Percentiles rank a stretch among this genome's conserved stretches.
phyloP scores from a whole-genome alignment of 2,329 filamentous ascomycete species.

The Colletotrichum sidae region DNA sequence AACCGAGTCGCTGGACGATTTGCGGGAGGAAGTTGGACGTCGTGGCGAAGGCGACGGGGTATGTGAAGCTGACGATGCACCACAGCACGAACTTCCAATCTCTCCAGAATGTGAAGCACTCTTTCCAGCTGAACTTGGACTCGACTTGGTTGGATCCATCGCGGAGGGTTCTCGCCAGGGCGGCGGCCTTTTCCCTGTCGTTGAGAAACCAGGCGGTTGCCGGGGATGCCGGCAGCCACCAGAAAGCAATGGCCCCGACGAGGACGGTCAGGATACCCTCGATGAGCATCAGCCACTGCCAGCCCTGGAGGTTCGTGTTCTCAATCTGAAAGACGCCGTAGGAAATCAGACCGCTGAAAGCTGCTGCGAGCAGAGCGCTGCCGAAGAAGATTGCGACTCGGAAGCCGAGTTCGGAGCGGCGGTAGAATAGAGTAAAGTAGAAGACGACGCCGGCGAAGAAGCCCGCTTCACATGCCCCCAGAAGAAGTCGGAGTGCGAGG shows the following conservation, averaged over 20 bases:
- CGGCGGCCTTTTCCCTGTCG: slow-evolving; percentile 57
- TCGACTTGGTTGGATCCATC: slow-evolving; percentile 55
- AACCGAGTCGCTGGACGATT: slow-evolving; percentile 58
- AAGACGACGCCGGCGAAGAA: slow-evolving; percentile 68
- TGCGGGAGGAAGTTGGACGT: slow-evolving; percentile 60
- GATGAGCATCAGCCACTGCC: slow-evolving; percentile 1
- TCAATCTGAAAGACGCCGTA: slow-evolving; percentile 1
- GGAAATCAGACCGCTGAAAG: slow-evolving; percentile 3
- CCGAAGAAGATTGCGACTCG: slow-evolving; percentile 41
- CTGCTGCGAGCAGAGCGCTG: not conserved
- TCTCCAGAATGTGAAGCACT: slow-evolving; percentile 56
- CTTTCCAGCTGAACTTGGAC: slow-evolving; percentile 50
- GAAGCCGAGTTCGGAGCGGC: slow-evolving; percentile 57
- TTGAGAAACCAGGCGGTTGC: slow-evolving; percentile 60
- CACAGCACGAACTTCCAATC: slow-evolving; percentile 51
- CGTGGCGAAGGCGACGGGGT: slow-evolving; percentile 57
- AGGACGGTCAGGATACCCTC: not conserved
- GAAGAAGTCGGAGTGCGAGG: slow-evolving; percentile 59
- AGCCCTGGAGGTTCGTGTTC: not conserved
- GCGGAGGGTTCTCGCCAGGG: slow-evolving; percentile 52
- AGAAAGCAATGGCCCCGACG: slow-evolving; percentile 1
- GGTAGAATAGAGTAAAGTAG: slow-evolving; percentile 64
- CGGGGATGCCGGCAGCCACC: slow-evolving; percentile 46
- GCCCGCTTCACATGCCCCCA: slow-evolving; percentile 62
- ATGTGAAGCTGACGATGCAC: slow-evolving; percentile 59